Percentiles rank a stretch among this genome's conserved stretches.
These are phyloP conservation scores for Umbelopsis ramanniana DNA, from an alignment of 192 early-diverging fungal species.

Conservation along the genomic window DNA sequence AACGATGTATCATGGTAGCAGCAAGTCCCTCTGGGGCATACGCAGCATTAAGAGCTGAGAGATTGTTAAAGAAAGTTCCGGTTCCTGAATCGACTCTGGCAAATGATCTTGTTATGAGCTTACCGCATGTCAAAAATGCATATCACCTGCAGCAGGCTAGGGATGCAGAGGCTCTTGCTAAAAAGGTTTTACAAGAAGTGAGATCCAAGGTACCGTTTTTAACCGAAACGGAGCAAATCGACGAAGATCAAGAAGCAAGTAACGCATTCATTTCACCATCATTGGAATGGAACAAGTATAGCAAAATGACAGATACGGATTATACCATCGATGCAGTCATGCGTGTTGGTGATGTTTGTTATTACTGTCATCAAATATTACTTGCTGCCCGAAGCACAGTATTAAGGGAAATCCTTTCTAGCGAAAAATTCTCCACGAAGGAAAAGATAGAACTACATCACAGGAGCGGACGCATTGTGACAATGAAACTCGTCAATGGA, in stretches of 20 bases:
- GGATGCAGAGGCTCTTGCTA: background rate
- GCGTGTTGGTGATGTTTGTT: background rate
- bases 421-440: no score
- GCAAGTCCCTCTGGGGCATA: conserved; percentile 68
- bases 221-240: background rate
- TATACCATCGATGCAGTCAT: background rate
- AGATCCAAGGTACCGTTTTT: background rate
- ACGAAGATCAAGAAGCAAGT: background rate
- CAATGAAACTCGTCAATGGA: background rate
- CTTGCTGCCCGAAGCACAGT: background rate
- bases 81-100: conserved; percentile 17
- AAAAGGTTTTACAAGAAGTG: background rate
- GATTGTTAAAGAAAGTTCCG: conserved; percentile 35
- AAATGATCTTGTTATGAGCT: background rate
- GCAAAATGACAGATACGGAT: background rate
- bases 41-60: conserved; percentile 64
- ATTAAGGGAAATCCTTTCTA: background rate
- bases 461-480: background rate
- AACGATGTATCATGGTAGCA: conserved; percentile 59
- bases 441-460: background rate
- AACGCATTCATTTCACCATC: background rate
- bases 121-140: conserved; percentile 15
- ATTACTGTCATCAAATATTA: conserved; percentile 4
- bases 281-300: background rate
- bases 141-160: background rate